phyloP scores from a whole-genome alignment of 1,284 basidiomycete genomes.

The Sanguinoderma infundibulare region DNA sequence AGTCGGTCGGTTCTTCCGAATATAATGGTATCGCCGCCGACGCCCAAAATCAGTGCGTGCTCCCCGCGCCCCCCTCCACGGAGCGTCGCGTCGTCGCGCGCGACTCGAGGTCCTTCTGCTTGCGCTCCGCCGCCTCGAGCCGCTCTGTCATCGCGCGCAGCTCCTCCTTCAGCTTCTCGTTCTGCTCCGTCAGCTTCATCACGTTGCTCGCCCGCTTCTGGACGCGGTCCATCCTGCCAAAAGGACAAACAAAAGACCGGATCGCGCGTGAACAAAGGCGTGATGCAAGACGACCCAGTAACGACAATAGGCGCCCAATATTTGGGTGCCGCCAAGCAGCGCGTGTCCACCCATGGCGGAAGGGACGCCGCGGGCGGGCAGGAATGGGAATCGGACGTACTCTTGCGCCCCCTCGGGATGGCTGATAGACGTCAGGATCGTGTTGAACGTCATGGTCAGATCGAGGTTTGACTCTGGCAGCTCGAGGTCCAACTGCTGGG shows the following conservation, averaged over 20 bases:
- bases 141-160: constrained; percentile 75
- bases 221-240: constrained; percentile 58
- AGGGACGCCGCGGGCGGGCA: no score
- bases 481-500: constrained; percentile 45
- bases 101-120: constrained; percentile 55
- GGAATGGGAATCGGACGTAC: no score
- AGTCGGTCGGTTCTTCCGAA: neutral
- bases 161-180: constrained; percentile 76
- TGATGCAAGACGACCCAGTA: neutral
- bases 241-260: constrained; percentile 7
- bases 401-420: constrained; percentile 37
- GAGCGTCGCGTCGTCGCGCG: no score
- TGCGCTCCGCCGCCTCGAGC: constrained; percentile 72
- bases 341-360: neutral
- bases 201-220: constrained; percentile 80
- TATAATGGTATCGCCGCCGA: no score
- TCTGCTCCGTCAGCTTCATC: constrained; percentile 73
- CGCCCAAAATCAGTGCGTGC: neutral
- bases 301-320: constrained; percentile 8
- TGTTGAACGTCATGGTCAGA: constrained; percentile 54
- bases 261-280: neutral
- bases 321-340: no score
- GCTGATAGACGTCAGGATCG: constrained; percentile 40
- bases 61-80: constrained; percentile 13
- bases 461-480: constrained; percentile 56